Base-by-base conservation (phyloP, 176 grass and related monocot species). In the Panicum miliaceum region DNA sequence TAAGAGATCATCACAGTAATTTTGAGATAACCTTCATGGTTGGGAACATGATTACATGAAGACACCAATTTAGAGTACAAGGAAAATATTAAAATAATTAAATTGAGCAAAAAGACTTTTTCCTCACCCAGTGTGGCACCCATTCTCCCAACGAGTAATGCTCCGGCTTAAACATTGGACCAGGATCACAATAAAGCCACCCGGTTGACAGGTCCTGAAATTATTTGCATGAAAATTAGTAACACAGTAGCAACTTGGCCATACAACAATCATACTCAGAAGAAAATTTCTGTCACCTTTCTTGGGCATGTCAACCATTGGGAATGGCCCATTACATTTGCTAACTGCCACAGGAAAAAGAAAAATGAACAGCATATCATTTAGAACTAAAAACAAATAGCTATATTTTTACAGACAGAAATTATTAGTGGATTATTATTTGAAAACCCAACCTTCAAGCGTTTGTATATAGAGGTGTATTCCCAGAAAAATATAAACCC, bases 131-230 rank as follows among this genome's bases (percentile, higher is more conserved):
- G 11, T 89, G 77, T 59, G 90, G 93, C 38, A 92, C 86, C 87
- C 83, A 92, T 71, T 85, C 86, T 23, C 47, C 71, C 54, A 96
- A 71, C 71, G 27, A 75, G 75, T 89, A 96, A 82, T 84, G 83
- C 72, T 94, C 93, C 76, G 91, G 86, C 73, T 96, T 99, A 86
- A 96, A 99, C 85, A 99, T 94, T 50, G 91, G 88, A 58, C 80
- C 97, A 79, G 93, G 90, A 81, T 99, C 93, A 84, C 97, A 99
- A 59, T 51, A 48, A 88, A 99, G 93, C 97, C 97, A 99, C 88
- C 85, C 93, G 64, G 91, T 96, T 2, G 86, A 96, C 79, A 99
- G 89, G 77, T 99, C 97, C 97, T 99, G 78, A 75, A 81, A 90
- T 80, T 62, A 83, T 64, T 66, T 81, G 38, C 42, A 73, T 29